Evolutionary conservation across 345 rosid genomes (phyloP), one percentile per base, ranked within the genome.

Genomic region (Salix purpurea): DNA sequence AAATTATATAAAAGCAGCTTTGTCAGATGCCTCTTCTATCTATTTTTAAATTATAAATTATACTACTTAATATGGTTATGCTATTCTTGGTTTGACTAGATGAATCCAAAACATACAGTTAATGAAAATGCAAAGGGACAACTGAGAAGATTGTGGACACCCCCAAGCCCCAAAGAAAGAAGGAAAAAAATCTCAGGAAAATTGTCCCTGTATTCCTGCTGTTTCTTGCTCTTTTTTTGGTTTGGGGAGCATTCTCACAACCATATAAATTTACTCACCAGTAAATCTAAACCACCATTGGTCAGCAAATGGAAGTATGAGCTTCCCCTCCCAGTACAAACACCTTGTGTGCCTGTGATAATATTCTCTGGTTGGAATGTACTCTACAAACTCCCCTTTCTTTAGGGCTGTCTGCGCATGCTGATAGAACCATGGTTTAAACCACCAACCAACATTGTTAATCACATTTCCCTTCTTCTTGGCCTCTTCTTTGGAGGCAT

Each of bases 301-400:
- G 83, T 96, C 99, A 34, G 82, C 99, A 21, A 96, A 96, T 1
- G 98, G 97, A 83, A 96, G 98, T 70, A 96, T 96, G 66, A 96
- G 97, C 86, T 96, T 96, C 62, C 99, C 99, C 83, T 96, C 99
- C 99, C 99, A 96, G 81, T 96, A 94, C 88, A 96, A 89, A 74
- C 91, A 94, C 76, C 99, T 88, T 2, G 98, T 94, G 87, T 96
- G 99, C 85, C 99, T 90, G 83, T 96, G 99, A 77, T 96, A 96
- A 81, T 91, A 96, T 21, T 96, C 97, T 72, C 98, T 82, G 24
- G 99, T 94, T 0, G 99, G 99, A n/a, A 94, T 94, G 87, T 94
- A 94, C 85, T 96, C 99, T 1, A 90, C 92, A 74, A 94, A 96
- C 88, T 96, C 94, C 30, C 98, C 99, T 76, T 65, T 92, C 85